Evolutionary conservation across 495 filamentous ascomycete species (phyloP), one percentile per base, ranked within the genome.

Genomic region (Tuber calosporum): DNA sequence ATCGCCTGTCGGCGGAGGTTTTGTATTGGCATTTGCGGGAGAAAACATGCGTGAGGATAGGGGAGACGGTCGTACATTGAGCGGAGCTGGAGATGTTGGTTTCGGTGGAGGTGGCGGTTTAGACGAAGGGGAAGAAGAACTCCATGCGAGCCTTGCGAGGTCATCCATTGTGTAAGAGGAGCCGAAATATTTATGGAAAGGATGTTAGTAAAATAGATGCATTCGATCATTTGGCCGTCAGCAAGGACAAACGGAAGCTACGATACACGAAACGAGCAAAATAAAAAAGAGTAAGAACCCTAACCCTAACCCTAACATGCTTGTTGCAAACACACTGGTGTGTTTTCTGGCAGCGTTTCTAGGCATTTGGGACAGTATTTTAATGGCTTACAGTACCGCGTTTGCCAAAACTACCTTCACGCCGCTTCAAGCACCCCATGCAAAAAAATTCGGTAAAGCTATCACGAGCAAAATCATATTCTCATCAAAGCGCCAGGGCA

Each of bases 1-100:
- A 82, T 97, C 94, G 30, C 34, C 26, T 34, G 69, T 30, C 17
- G 66, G 68, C 38, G 69, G 37, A 67, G 74, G 58, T 17, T 53
- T 58, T 36, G 69, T 42, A 34, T 42, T 69, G 72, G 58, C 71
- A 69, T n/a, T 67, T 38, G 74, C 20, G 41, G 72, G 76, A 67
- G 80, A 75, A 26, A 67, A 67, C 26, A 48, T 77, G 42, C 66
- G 73, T 34, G 66, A 77, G 19, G 71, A 73, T 68, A 30, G 69
- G 62, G 73, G 62, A 67, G 73, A 77, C 39, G 75, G 75, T 41
- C 62, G 79, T 74, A 76, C 69, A 67, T 78, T 73, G 45, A 80
- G 73, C n/a, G 74, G 73, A 42, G 73, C 48, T 45, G 48, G 70
- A 8, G 74, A 69, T 15, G 43, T 77, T 15, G 74, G 75, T 40